Base-by-base conservation (phyloP, 179 eudicot species). In the Spinacia oleracea region DNA sequence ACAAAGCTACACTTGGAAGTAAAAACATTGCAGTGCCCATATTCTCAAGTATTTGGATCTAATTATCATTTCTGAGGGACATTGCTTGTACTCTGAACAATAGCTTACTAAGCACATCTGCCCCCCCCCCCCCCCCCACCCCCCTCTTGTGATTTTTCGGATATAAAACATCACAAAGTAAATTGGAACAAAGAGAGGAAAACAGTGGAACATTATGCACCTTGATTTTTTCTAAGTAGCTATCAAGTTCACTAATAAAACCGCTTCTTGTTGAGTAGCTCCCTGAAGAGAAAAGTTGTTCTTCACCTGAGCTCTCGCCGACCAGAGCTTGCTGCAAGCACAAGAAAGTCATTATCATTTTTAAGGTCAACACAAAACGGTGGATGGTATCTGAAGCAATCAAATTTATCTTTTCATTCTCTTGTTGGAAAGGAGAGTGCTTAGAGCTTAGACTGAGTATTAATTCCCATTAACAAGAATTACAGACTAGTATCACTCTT, bases 261-360 rank as follows among this genome's bases (percentile, higher is more conserved):
- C 89, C 86, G 74, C 86, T 85, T 83, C 84, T 90, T 38, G 80
- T 56, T 43, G 73, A 76, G 77, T 56, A 84, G 77, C 82, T 85
- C 87, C 85, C 96, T 65, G 92, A 88, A 79, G 91, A 89, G 83
- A 95, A 95, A 81, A 95, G 97, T 78, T 90, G 97, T 76, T 95
- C 98, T 81, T 93, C 98, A 42, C 91, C 96, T 25, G 92, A 82
- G 81, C 85, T 94, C 87, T 93, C 98, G 74, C 98, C 98, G 73
- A 95, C 93, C 89, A 95, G 86, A 68, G 98, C 97, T 93, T 89
- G 88, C 98, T 95, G 91, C 78, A 88, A 80, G 15, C 58, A 20
- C 53, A 64, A 75, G 48, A n/a, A 79, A 73, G 43, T 73, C 59
- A 71, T 72, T 60, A 18, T 72, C 64, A 73, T 53, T 32, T 55